Conservation (phyloP, 257 asterid genomes). For the Avicennia marina region DNA sequence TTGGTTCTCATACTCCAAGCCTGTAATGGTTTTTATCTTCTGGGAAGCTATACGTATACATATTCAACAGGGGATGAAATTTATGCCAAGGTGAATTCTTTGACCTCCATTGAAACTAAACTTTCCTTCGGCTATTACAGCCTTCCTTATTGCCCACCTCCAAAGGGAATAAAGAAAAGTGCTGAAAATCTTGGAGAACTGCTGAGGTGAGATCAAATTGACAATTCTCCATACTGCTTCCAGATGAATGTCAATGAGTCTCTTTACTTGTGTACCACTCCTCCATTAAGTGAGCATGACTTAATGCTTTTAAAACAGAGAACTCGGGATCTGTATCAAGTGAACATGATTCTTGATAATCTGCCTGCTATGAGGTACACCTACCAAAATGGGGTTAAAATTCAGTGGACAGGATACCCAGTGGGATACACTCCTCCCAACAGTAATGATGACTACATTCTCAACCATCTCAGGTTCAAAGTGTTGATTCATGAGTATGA, state of each 20-base stretch:
- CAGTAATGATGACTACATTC: conserved; percentile 63
- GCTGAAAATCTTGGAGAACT: conserved; percentile 83
- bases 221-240: conserved; percentile 73
- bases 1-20: conserved; percentile 45
- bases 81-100: conserved; percentile 62
- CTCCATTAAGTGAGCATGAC: conserved; percentile 56
- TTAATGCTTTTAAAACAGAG: conserved; percentile 76
- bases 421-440: conserved; percentile 65
- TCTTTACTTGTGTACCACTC: conserved; percentile 63
- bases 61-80: conserved; percentile 53
- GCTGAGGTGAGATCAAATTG: conserved; percentile 81
- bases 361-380: conserved; percentile 76
- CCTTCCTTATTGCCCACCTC: conserved; percentile 66
- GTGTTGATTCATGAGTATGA: conserved; percentile 76
- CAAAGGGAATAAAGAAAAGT: conserved; percentile 62
- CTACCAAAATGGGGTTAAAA: conserved; percentile 57
- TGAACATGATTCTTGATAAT: conserved; percentile 73
- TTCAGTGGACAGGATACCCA: conserved; percentile 84
- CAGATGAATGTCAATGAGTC: conserved; percentile 65
- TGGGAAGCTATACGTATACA: conserved; percentile 73
- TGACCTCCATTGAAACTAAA: conserved; percentile 81
- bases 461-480: conserved; percentile 69
- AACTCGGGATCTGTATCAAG: conserved; percentile 75
- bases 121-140: conserved; percentile 75
- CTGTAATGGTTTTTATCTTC: conserved; percentile 68